Evolutionary conservation across 257 asterid genomes (phyloP), one percentile per base, ranked within the genome.

Genomic region (Thymus quinquecostatus): DNA sequence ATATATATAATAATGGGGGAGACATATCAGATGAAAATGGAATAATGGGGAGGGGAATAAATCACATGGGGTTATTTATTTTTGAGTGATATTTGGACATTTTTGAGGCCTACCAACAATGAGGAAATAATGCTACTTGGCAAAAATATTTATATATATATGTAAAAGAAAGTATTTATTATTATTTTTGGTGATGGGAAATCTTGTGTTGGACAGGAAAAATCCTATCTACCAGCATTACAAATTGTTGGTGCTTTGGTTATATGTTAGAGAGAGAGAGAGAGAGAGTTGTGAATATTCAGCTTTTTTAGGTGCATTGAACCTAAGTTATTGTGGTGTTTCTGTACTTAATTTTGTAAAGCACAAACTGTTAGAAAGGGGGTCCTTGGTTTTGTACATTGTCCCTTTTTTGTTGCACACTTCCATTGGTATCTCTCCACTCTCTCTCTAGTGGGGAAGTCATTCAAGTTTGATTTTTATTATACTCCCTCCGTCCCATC

Each of bases 1-100:
- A 21, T 0, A 21, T 21, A 21, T 21, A 21, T 21, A 21, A 21
- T 21, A 21, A 21, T 21, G 21, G 75, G 58, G 54, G 48, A 69
- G 79, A 77, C 82, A 80, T 32, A 69, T 77, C 77, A 77, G 68
- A 82, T 74, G 80, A 54, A 64, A 77, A 77, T 74, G 78, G 40
- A 64, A 69, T 77, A 69, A 73, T 38, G 6, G 4, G 41, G 41
- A 4, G 41, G 41, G 41, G 41, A 38, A 38, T 38, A 0, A 5
- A 7, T 38, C 41, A 38, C 41, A 38, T 80, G 62, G 9, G 2
- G 14, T 38, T 6, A n/a, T 13, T 14, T 21, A 58, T 45, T 43
- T 6, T 71, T 60, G 80, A 75, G 60, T 64, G 64, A 53, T 53
- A 50, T 44, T 45, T 67, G 60, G 32, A 77, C 74, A 71, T 43